phyloP scores from a whole-genome alignment of 768 basidiomycete species.

The Leccinum broughii region DNA sequence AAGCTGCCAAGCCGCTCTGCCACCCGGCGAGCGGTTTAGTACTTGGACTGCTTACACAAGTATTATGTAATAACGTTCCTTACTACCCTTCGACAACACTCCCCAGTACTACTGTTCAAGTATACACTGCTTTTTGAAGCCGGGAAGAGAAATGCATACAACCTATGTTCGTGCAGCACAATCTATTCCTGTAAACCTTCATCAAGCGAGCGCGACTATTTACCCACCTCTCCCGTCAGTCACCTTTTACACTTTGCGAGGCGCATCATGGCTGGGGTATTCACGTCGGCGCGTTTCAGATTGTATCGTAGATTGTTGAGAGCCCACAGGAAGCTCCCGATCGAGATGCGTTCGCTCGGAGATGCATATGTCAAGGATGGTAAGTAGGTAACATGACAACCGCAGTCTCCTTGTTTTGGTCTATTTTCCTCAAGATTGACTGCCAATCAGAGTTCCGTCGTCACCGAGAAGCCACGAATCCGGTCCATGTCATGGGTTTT shows the following conservation, averaged over 20 bases:
- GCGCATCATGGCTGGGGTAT: not conserved
- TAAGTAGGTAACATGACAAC: conserved; percentile 28
- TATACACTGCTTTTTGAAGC: not conserved
- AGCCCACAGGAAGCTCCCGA: conserved; percentile 70
- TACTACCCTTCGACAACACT: not conserved
- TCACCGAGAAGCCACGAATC: conserved; percentile 78
- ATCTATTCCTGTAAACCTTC: conserved; percentile 60
- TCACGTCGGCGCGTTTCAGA: conserved; percentile 38
- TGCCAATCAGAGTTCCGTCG: conserved; percentile 75
- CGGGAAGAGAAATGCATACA: conserved; percentile 15
- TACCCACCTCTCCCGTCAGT: conserved; percentile 83
- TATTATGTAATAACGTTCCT: too few relatives aligned
- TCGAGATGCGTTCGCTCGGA: conserved; percentile 81
- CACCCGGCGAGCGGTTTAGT: too few relatives aligned
- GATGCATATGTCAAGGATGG: conserved; percentile 85
- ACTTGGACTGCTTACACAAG: conserved; percentile 1
- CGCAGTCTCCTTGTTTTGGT: not conserved
- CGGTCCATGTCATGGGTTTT: conserved; percentile 91
- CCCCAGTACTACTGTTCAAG: not conserved
- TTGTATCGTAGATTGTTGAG: conserved; percentile 79
- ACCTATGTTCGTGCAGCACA: conserved; percentile 27
- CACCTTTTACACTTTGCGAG: not conserved
- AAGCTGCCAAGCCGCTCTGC: too few relatives aligned
- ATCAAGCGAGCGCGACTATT: conserved; percentile 63
- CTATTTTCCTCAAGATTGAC: conserved; percentile 5